Percentiles rank a stretch among this genome's conserved stretches.
Evolutionary conservation across 2,329 filamentous ascomycete genomes (phyloP).

Genomic region (Pseudopyricularia javanii): DNA sequence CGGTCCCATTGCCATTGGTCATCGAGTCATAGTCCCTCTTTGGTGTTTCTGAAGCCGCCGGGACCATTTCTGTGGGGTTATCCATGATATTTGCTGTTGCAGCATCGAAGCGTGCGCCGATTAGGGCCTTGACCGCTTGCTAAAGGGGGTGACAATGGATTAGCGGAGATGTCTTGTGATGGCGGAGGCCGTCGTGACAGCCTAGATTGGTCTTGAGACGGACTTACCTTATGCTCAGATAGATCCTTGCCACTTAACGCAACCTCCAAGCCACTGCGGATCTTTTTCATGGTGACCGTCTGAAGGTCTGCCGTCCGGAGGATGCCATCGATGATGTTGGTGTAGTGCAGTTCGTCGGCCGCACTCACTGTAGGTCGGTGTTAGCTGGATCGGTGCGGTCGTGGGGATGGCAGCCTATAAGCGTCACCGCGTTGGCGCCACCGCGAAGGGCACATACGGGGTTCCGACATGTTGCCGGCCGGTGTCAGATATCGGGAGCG

Average conservation of each 20-base stretch:
- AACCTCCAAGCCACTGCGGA: slow-evolving; percentile 42
- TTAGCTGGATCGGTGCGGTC: background rate
- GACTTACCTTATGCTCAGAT: slow-evolving; percentile 42
- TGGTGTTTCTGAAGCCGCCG: slow-evolving; percentile 6
- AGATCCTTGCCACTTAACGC: slow-evolving; percentile 44
- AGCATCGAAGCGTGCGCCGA: slow-evolving; percentile 63
- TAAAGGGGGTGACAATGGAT: slow-evolving; percentile 16
- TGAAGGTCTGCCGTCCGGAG: slow-evolving; percentile 44
- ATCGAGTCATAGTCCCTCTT: slow-evolving; percentile 22
- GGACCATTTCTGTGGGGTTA: background rate
- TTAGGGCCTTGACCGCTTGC: slow-evolving; percentile 59
- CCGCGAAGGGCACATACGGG: background rate
- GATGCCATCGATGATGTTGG: slow-evolving; percentile 46
- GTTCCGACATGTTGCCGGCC: slow-evolving; percentile 2
- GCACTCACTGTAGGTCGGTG: slow-evolving; percentile 26
- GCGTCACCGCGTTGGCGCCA: background rate
- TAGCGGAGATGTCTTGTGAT: background rate
- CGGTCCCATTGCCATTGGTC: slow-evolving; percentile 15
- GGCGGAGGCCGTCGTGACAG: background rate
- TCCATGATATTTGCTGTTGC: slow-evolving; percentile 30
- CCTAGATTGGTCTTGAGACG: background rate
- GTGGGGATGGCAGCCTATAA: background rate
- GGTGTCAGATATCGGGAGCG: background rate
- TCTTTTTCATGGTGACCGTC: slow-evolving; percentile 52
- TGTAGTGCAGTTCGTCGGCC: slow-evolving; percentile 40